These are phyloP conservation scores for Leccinellum rugosiceps DNA, from an alignment of 768 basidiomycete species.

Conservation along the genomic window DNA sequence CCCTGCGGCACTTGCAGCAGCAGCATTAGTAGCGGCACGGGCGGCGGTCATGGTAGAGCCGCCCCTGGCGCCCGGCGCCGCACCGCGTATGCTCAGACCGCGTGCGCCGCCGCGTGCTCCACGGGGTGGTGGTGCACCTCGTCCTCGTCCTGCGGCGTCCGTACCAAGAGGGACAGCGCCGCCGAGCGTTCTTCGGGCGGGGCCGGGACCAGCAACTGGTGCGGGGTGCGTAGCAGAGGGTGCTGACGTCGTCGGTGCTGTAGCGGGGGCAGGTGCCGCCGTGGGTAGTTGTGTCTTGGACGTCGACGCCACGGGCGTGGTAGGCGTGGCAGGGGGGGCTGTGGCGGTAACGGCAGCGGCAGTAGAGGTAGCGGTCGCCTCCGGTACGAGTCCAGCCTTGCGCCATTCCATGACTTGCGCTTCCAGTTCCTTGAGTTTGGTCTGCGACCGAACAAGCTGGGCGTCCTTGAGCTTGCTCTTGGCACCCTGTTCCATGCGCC, in stretches of 20 bases:
- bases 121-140: slow-evolving; percentile 31
- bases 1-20: background rate
- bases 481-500: slow-evolving; percentile 57
- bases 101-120: slow-evolving; percentile 32
- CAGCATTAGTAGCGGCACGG: background rate
- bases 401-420: slow-evolving; percentile 57
- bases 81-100: slow-evolving; percentile 31
- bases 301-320: slow-evolving; percentile 28
- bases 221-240: slow-evolving; percentile 20
- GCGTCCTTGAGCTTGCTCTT: slow-evolving; percentile 70
- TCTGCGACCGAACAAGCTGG: slow-evolving; percentile 60
- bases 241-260: slow-evolving; percentile 9
- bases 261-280: slow-evolving; percentile 9
- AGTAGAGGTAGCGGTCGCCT: slow-evolving; percentile 22
- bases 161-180: slow-evolving; percentile 27
- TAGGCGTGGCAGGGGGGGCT: slow-evolving; percentile 23
- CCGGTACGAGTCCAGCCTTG: slow-evolving; percentile 47
- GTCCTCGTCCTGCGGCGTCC: slow-evolving; percentile 28
- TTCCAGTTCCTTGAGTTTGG: slow-evolving; percentile 66
- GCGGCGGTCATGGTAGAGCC: slow-evolving; percentile 18
- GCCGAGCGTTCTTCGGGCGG: slow-evolving; percentile 31
- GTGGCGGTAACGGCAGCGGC: slow-evolving; percentile 16
- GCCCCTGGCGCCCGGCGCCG: slow-evolving; percentile 21
- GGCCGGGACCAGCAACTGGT: slow-evolving; percentile 25
- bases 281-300: slow-evolving; percentile 9